Base-by-base conservation (phyloP, 148 eudicot species). In the Fagopyrum homotropicum region DNA sequence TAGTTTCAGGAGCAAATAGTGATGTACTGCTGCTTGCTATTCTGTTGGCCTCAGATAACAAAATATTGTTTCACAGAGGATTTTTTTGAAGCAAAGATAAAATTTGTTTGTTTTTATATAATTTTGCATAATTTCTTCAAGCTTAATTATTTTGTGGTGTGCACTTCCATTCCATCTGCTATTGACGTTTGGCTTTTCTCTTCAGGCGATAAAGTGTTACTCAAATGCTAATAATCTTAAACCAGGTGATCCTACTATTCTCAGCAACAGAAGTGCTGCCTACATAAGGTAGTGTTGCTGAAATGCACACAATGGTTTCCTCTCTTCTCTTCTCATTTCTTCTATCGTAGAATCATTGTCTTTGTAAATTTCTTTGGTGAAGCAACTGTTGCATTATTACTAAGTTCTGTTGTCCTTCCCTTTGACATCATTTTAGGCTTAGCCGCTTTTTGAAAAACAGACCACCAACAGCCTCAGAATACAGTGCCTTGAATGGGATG, bases 211-310 rank as follows among this genome's bases (percentile, higher is more conserved):
- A 69, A 85, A 72, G 73, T 88, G 79, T 78, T 96, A 92, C 81
- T 86, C 99, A 22, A 89, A 85, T 79, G 99, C 99, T 79, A 86
- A 84, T 81, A 80, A 79, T 70, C 80, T 88, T 50, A 96, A 90
- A 77, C 92, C 93, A 6, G 81, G 77, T 76, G 92, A 96, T 85
- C 87, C 98, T 47, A 79, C 86, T 75, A 89, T 96, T 75, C 85
- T 96, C 60, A 87, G 97, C 85, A 96, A 96, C 81, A 83, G 99
- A 85, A 88, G 92, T 85, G 85, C 89, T 81, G 89, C 99, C 9
- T 92, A 96, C 81, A 88, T 96, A 76, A 88, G 97, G 99, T 96
- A 77, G 73, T 64, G 44, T 12, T 40, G 47, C 68, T 69, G 44
- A n/a, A 70, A 72, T 52, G 50, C 16, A 46, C 61, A 48, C 19